Evolutionary conservation across 495 filamentous ascomycete genomes (phyloP), one percentile per base, ranked within the genome.

Genomic region (Clohesyomyces aquaticus): DNA sequence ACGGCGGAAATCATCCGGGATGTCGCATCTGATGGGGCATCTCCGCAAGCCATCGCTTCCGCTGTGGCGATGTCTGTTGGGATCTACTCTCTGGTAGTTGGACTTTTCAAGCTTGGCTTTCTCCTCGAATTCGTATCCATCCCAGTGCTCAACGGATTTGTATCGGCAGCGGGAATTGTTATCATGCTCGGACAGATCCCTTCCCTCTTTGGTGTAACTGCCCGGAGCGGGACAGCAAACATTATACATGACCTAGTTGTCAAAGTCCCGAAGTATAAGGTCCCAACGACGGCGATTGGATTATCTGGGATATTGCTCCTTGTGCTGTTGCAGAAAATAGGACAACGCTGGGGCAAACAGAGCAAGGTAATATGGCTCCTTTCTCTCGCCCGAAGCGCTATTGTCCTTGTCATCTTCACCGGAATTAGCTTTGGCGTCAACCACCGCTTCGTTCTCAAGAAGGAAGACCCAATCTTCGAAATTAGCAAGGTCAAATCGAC

Each of bases 111-210:
- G 16, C 81, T 87, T 32, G 94, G 94, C 19, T 95, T 91, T 82
- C 90, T 98, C 35, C 93, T 97, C 19, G 93, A 98, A 62, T 87
- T 97, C 71, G 96, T 98, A 72, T 88, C 94, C 0, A 82, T 98
- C 23, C 85, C 91, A 0, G 88, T 93, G 0, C 93, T 97, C 52
- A 90, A 90, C 4, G 91, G 94, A 2, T 98, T 95, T 83, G 96
- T 98, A 90, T 97, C 94, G 0, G 94, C 94, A 4, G 95, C 93
- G 0, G 94, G 93, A 28, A 78, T 98, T 73, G 96, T 85, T 71
- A 98, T 98, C 72, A 85, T 85, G 38, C 80, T 85, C 46, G 93
- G 94, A 14, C 94, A 98, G 76, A 35, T 63, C 8, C 60, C 60
- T 3, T 63, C 60, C 0, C 51, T 63, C 2, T 63, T 63, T 79